These are phyloP conservation scores for Parastagonospora nodorum DNA, from an alignment of 2,329 filamentous ascomycete genomes.

Conservation along the genomic window DNA sequence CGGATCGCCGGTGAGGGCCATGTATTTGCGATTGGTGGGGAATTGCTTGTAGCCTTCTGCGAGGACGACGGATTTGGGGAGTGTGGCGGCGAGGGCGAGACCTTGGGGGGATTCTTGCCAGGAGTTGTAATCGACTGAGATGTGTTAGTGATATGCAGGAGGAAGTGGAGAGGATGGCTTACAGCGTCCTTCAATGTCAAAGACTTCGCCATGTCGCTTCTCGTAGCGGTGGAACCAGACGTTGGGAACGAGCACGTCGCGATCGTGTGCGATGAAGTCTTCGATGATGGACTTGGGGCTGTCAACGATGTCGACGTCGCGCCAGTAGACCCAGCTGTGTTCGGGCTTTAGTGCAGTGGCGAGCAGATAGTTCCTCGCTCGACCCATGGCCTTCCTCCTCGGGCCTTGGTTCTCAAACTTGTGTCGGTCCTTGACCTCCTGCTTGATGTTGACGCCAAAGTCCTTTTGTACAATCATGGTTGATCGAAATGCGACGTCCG, in stretches of 20 bases:
- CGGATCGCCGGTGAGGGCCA: conserved; percentile 92
- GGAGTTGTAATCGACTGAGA: conserved; percentile 92
- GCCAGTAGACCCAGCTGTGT: conserved; percentile 98
- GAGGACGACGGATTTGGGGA: conserved; percentile 81
- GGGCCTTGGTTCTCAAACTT: conserved; percentile 86
- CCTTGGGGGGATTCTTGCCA: conserved; percentile 94
- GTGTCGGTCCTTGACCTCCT: conserved; percentile 82
- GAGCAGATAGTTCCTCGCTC: conserved; percentile 89
- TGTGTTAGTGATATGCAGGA: conserved; percentile 11
- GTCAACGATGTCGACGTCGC: conserved; percentile 94
- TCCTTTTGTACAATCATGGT: conserved; percentile 88
- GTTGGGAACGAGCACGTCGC: conserved; percentile 92
- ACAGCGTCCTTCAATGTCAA: conserved; percentile 94
- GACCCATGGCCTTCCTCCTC: conserved; percentile 86
- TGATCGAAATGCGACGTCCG: conserved; percentile 82
- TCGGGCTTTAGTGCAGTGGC: conserved; percentile 84
- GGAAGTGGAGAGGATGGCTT: conserved; percentile 45
- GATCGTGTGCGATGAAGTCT: conserved; percentile 92
- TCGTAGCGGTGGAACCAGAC: conserved; percentile 95
- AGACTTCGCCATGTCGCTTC: conserved; percentile 62
- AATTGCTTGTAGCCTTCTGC: conserved; percentile 97
- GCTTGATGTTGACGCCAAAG: conserved; percentile 76
- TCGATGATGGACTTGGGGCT: conserved; percentile 86
- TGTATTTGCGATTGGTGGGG: conserved; percentile 85
- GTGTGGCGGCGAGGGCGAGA: conserved; percentile 70